These are phyloP conservation scores for Rubia peregrina DNA, from an alignment of 305 asterid species.

Conservation along the genomic window DNA sequence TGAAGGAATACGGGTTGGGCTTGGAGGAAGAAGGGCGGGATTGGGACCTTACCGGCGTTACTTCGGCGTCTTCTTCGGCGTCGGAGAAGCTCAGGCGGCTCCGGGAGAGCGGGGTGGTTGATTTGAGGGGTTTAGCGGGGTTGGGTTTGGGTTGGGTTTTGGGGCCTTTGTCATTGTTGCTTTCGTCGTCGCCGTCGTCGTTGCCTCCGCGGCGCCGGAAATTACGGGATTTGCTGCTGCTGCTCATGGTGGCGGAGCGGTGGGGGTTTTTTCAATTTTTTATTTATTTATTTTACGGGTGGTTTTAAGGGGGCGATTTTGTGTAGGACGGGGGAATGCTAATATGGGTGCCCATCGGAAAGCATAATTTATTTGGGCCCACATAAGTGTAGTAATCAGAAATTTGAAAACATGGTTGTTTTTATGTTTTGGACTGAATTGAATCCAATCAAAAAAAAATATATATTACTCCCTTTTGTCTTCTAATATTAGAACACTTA, in stretches of 20 bases:
- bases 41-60: constrained; percentile 43
- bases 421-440: no score
- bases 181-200: constrained; percentile 45
- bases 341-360: background rate
- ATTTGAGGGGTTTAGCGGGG: constrained; percentile 44
- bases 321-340: background rate
- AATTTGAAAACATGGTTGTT: no score
- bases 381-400: no score
- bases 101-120: constrained; percentile 37
- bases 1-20: constrained; percentile 23
- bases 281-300: background rate
- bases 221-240: constrained; percentile 60
- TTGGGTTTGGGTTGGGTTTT: constrained; percentile 18
- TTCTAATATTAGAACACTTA: no score
- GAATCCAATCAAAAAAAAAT: no score
- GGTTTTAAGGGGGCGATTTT: background rate
- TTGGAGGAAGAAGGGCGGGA: constrained; percentile 35
- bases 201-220: constrained; percentile 72
- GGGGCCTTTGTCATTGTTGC: constrained; percentile 13
- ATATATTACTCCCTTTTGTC: no score
- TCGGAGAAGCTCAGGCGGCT: constrained; percentile 82
- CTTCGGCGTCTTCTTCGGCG: constrained; percentile 52
- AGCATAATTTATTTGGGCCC: background rate
- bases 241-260: constrained; percentile 17
- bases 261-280: background rate